Conservation (phyloP, 169 alveolate species). For the Amoebophrya sp. region DNA sequence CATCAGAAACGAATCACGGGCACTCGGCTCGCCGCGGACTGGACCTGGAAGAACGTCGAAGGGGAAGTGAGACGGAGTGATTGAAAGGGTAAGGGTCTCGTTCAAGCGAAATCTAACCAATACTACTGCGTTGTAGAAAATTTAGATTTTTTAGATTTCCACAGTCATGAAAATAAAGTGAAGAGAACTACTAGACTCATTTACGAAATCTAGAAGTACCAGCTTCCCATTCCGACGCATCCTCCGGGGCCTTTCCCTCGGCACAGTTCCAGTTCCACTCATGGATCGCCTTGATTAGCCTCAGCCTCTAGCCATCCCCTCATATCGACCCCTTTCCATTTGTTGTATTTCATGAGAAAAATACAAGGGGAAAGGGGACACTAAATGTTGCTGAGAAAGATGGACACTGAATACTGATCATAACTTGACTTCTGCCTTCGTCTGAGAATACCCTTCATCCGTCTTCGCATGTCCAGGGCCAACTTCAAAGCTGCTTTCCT, state of each 20-base stretch:
- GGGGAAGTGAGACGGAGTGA: not conserved
- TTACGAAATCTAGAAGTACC: not conserved
- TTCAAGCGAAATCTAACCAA: not conserved
- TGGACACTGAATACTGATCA: too few relatives aligned
- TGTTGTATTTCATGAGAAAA: too few relatives aligned
- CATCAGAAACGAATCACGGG: not conserved
- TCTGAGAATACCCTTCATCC: not conserved
- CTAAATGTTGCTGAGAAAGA: too few relatives aligned
- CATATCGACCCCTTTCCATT: too few relatives aligned
- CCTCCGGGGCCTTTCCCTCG: slow-evolving; percentile 21
- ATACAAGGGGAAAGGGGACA: too few relatives aligned
- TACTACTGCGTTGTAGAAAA: not conserved
- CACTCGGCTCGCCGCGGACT: not conserved
- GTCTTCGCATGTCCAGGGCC: not conserved
- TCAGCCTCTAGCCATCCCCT: too few relatives aligned
- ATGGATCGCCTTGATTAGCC: not conserved
- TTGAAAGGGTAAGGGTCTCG: not conserved
- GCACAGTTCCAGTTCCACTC: slow-evolving; percentile 27
- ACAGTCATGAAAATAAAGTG: not conserved
- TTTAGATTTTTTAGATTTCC: not conserved
- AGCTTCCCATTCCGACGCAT: not conserved
- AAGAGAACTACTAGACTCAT: not conserved
- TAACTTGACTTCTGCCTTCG: not conserved
- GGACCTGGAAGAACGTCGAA: not conserved
- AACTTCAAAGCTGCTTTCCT: not conserved